Evolutionary conservation across 192 early-diverging fungal genomes (phyloP), one percentile per base, ranked within the genome.

Genomic region (Pilobolus umbonatus): DNA sequence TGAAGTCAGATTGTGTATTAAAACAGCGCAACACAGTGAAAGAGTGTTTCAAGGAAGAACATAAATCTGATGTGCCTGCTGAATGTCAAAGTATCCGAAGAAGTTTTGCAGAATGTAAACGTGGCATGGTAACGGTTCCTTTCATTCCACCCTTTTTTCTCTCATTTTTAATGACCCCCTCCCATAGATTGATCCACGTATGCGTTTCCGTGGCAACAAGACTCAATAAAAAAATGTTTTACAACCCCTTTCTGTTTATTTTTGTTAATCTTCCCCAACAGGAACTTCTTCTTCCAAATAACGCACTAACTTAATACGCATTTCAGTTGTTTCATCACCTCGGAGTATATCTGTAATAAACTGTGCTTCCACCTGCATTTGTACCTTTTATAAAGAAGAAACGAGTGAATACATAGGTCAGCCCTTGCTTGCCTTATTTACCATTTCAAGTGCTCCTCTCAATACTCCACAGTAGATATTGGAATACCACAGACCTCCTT

Each of bases 211-310:
- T 29, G 74, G 77, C 43, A 79, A 79, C 55, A 76, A 74, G 54
- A 61, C 74, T 34, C 68, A 79, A 42, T 62, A 43, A 60, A 42
- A 17, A 42, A 42, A 17, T 42, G 14, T 42, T 2, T 42, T 42
- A 15, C 12, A 42, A n/a, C n/a, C n/a, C n/a, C n/a, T n/a, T n/a
- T n/a, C n/a, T n/a, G n/a, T 14, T 38, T 50, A 7, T 12, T 50
- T 17, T 10, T 22, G 29, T 62, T 81, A 92, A 51, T 94, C 92
- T 64, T 97, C 96, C 26, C 85, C 87, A 5, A 84, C 86, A 5
- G 95, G 95, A 19, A 96, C 92, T 68, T 99, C 94, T 68, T 99
- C 97, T 43, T 99, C 95, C 55, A 99, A 72, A 58, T 88, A 79
- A 51, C 88, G 81, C 30, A 96, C 72, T 12, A 98, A 71, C 70